These are phyloP conservation scores for Nicotiana noctiflora DNA, from an alignment of 257 asterid genomes.

Conservation along the genomic window DNA sequence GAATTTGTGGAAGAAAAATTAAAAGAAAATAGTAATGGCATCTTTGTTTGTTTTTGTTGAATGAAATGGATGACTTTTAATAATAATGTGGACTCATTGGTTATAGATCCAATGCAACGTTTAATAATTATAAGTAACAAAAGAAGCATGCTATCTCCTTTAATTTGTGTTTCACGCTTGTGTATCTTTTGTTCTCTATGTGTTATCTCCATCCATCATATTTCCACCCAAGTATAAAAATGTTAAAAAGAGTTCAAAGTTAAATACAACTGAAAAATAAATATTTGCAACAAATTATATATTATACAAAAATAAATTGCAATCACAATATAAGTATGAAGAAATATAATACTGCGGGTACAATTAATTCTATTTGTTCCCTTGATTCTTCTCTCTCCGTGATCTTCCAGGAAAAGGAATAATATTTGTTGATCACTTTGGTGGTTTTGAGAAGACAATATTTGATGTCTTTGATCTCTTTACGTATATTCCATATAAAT, in stretches of 20 bases:
- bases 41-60: neutral
- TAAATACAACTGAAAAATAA: too few species aligned
- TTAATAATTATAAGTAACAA: neutral
- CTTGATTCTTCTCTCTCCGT: too few species aligned
- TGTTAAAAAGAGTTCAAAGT: neutral
- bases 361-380: too few species aligned
- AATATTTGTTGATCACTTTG: too few species aligned
- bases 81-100: neutral
- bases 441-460: too few species aligned
- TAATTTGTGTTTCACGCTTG: neutral
- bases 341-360: too few species aligned
- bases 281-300: too few species aligned
- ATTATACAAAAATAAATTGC: too few species aligned
- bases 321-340: too few species aligned
- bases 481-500: too few species aligned
- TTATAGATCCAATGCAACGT: conserved; percentile 5
- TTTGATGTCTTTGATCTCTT: too few species aligned
- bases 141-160: neutral
- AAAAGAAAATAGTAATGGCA: neutral
- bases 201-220: neutral
- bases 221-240: neutral
- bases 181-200: neutral
- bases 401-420: too few species aligned
- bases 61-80: neutral
- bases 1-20: neutral